Conservation (phyloP, 2,329 filamentous ascomycete genomes). For the Blastomyces gilchristii region DNA sequence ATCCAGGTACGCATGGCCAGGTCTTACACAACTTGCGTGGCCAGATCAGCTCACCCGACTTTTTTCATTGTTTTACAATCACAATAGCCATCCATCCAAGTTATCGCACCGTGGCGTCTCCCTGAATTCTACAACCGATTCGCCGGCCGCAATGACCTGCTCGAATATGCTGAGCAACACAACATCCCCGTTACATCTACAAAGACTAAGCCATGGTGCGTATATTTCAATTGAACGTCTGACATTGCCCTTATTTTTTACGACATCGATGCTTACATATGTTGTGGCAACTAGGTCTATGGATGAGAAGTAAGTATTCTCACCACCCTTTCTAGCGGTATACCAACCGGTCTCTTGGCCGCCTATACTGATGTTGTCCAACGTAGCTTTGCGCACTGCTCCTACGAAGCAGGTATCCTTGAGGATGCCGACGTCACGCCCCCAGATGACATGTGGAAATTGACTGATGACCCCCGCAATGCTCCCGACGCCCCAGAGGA, state of each 20-base stretch:
- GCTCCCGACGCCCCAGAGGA: slow-evolving; percentile 19
- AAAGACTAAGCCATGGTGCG: slow-evolving; percentile 52
- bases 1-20: slow-evolving; percentile 22
- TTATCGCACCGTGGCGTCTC: slow-evolving; percentile 42
- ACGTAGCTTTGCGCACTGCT: slow-evolving; percentile 50
- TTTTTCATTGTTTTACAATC: background rate
- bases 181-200: slow-evolving; percentile 41
- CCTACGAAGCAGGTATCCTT: slow-evolving; percentile 62
- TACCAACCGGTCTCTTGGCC: background rate
- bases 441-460: slow-evolving; percentile 71
- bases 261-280: slow-evolving; percentile 9
- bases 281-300: slow-evolving; percentile 12
- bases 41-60: background rate
- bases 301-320: slow-evolving; percentile 21
- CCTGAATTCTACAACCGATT: slow-evolving; percentile 41
- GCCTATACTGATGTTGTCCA: slow-evolving; percentile 2
- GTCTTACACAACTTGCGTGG: background rate
- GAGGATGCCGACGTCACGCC: slow-evolving; percentile 50
- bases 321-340: background rate
- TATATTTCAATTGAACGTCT: slow-evolving; percentile 48
- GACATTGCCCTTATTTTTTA: background rate
- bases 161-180: slow-evolving; percentile 40
- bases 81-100: slow-evolving; percentile 35
- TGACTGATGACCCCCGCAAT: slow-evolving; percentile 36
- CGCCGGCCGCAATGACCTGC: slow-evolving; percentile 40